Base-by-base conservation (phyloP, 495 filamentous ascomycete genomes). In the Aspergillus heteromorphus region DNA sequence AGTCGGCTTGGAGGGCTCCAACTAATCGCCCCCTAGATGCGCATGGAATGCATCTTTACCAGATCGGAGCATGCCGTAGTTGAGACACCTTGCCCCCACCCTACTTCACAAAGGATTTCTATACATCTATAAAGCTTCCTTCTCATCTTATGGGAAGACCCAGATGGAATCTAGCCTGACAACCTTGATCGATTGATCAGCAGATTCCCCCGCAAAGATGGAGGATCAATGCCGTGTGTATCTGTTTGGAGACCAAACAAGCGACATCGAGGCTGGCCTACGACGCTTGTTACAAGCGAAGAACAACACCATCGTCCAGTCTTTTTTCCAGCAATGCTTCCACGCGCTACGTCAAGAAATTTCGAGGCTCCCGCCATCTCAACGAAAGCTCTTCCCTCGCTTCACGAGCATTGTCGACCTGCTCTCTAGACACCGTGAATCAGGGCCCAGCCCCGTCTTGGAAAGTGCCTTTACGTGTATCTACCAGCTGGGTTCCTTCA, bases 241-340 rank as follows among this genome's bases (percentile, higher is more conserved):
- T 66, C 66, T 87, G 61, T 90, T 91, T 66, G 89, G 88, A 73
- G 88, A 93, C 68, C 87, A 91, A 75, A 89, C 87, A 23, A 77
- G 84, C 59, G 84, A 88, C 63, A 84, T 85, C 49, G 83, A 86
- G 58, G 74, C 77, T 43, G 83, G 87, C 48, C 73, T 92, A 47
- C 77, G 79, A 75, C 74, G 77, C 74, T 57, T 87, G 68, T 60
- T 85, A 63, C 76, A 83, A 54, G 76, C 54, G 48, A 85, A 84
- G 60, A 82, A 83, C 55, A 84, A 88, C 63, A 72, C 83, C 19
- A 69, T 88, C 13, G 67, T 88, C 17, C 77, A 71, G 41, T 80
- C 81, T 23, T 90, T 91, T 63, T 73, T 91, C 48, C 79, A 85
- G 50, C 79, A 78, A 59, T 76, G 73, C 30, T 77, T 75, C 55